Evolutionary conservation across 768 basidiomycete genomes (phyloP).

Genomic region (Suillus subluteus): DNA sequence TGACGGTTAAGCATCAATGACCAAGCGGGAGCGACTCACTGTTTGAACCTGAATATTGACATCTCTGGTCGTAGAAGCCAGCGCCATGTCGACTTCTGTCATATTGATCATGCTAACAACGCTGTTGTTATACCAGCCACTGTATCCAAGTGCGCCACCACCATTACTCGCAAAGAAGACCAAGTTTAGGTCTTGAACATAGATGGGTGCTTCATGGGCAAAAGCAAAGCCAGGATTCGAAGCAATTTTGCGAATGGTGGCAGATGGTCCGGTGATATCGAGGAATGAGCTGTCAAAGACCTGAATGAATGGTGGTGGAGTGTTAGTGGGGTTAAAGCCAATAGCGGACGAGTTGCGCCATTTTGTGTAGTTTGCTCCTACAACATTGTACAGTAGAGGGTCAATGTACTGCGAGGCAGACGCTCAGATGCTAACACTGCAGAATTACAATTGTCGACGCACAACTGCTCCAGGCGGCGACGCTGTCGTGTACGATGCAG

Average conservation of each 20-base stretch:
- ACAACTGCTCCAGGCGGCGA: conserved; percentile 11
- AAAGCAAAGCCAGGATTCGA: conserved; percentile 64
- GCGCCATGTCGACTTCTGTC: conserved; percentile 52
- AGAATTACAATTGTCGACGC: not conserved
- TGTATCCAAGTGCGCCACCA: conserved; percentile 65
- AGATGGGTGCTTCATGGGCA: conserved; percentile 76
- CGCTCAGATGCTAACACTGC: not conserved
- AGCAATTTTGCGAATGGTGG: conserved; percentile 61
- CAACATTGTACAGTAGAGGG: conserved; percentile 50
- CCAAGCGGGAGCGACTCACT: conserved; percentile 24
- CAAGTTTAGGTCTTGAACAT: conserved; percentile 59
- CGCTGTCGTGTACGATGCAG: not conserved
- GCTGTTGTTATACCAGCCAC: conserved; percentile 66
- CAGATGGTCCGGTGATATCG: conserved; percentile 54
- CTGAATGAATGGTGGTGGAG: conserved; percentile 58
- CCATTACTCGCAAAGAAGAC: conserved; percentile 75
- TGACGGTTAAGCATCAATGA: conserved; percentile 11
- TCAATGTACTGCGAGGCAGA: conserved; percentile 46
- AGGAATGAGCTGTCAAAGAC: conserved; percentile 55
- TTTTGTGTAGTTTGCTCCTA: conserved; percentile 42
- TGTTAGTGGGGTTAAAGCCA: conserved; percentile 61
- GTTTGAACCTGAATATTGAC: conserved; percentile 55
- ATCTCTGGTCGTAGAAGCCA: conserved; percentile 38
- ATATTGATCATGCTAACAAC: conserved; percentile 65
- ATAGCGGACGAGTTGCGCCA: conserved; percentile 34